phyloP scores from a whole-genome alignment of 371 early-diverging fungal species.

The Rhizopus sp. region DNA sequence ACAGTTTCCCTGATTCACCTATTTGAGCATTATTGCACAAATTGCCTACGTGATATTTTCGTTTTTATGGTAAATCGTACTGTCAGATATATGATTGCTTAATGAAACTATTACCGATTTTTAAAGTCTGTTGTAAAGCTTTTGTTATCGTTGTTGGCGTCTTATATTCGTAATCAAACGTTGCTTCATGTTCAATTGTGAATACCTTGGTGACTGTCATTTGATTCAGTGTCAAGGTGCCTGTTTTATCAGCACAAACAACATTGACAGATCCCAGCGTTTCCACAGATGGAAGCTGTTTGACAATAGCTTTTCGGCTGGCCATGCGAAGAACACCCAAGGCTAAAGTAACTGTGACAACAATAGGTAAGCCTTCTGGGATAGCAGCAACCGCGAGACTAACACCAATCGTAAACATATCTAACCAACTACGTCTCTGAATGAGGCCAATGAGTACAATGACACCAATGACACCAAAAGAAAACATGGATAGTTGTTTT shows the following conservation, averaged over 20 bases:
- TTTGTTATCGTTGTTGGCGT: slow-evolving; percentile 34
- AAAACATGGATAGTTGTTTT: slow-evolving; percentile 80
- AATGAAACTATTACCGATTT: slow-evolving; percentile 49
- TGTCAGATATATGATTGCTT: too few species aligned
- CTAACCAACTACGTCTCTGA: slow-evolving; percentile 87
- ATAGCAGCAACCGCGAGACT: slow-evolving; percentile 94
- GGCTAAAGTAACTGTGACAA: slow-evolving; percentile 90
- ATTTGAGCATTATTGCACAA: slow-evolving; percentile 80
- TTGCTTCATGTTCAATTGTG: slow-evolving; percentile 62
- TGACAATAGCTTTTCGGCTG: slow-evolving; percentile 83
- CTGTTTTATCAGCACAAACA: slow-evolving; percentile 95
- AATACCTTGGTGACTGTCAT: slow-evolving; percentile 82
- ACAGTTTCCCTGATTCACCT: slow-evolving; percentile 64
- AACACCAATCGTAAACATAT: slow-evolving; percentile 95
- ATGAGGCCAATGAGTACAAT: slow-evolving; percentile 88
- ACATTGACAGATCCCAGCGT: slow-evolving; percentile 86
- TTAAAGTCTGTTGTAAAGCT: slow-evolving; percentile 55
- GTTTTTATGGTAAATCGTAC: too few species aligned
- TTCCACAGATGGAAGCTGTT: slow-evolving; percentile 90
- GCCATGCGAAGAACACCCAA: slow-evolving; percentile 92
- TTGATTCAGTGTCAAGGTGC: slow-evolving; percentile 83
- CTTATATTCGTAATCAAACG: slow-evolving; percentile 65
- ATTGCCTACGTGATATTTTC: too few species aligned
- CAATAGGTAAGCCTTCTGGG: slow-evolving; percentile 94
- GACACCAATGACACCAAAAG: slow-evolving; percentile 86